A percentile compares a stretch with the other conserved stretches of the same genome.
Evolutionary conservation across 495 filamentous ascomycete genomes (phyloP).

Genomic region (Tricharina praecox): DNA sequence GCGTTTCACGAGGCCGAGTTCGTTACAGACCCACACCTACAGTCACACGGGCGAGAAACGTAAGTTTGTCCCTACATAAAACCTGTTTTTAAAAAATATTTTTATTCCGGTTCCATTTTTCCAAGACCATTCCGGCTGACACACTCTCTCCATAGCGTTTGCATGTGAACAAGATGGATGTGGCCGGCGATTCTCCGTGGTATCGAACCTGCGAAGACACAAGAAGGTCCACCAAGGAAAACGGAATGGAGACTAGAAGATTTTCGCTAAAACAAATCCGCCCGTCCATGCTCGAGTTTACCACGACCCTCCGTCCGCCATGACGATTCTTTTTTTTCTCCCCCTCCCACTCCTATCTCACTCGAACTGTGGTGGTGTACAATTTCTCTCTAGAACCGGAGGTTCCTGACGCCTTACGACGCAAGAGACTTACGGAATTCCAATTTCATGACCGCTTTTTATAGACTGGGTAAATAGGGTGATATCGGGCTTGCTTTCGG

Average conservation of each 20-base stretch:
- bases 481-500: not conserved
- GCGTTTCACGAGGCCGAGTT: constrained; percentile 91
- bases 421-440: constrained; percentile 1
- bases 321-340: not conserved
- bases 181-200: constrained; percentile 91
- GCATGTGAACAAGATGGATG: constrained; percentile 89
- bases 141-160: constrained; percentile 55
- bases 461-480: constrained; percentile 7
- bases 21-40: constrained; percentile 96
- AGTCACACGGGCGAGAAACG: constrained; percentile 98
- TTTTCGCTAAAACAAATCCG: not conserved
- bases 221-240: constrained; percentile 93
- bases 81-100: no score
- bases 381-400: not conserved
- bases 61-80: no score
- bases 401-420: constrained; percentile 6
- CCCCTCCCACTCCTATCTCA: not conserved
- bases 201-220: constrained; percentile 87
- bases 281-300: no score
- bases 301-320: no score
- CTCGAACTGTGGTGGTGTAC: constrained; percentile 5
- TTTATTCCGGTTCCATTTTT: not conserved
- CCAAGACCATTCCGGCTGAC: not conserved
- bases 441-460: not conserved
- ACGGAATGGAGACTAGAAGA: constrained; percentile 19